These are phyloP conservation scores for Scheffersomyces stipitis DNA, from an alignment of 805 yeast genomes.

Conservation along the genomic window DNA sequence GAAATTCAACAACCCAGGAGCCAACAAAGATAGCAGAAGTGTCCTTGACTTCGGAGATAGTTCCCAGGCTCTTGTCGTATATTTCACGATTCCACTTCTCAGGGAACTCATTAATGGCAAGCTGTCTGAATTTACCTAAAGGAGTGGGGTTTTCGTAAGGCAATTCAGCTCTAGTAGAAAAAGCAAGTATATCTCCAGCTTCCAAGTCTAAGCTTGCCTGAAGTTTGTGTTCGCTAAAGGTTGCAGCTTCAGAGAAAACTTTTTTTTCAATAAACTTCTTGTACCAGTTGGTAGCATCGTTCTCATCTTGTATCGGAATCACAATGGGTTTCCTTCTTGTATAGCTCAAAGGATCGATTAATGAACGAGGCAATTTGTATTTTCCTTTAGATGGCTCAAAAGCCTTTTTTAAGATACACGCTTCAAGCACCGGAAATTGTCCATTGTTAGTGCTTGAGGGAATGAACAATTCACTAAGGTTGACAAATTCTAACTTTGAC, in stretches of 20 bases:
- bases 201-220: slow-evolving; percentile 37
- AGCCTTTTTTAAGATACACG: slow-evolving; percentile 59
- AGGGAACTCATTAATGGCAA: slow-evolving; percentile 60
- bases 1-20: slow-evolving; percentile 90
- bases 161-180: slow-evolving; percentile 66
- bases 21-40: slow-evolving; percentile 51
- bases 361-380: slow-evolving; percentile 33
- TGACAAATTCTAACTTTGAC: slow-evolving; percentile 50
- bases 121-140: slow-evolving; percentile 78
- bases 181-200: slow-evolving; percentile 74
- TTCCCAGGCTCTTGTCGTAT: slow-evolving; percentile 8
- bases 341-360: slow-evolving; percentile 47
- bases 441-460: slow-evolving; percentile 25
- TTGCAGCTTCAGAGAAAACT: slow-evolving; percentile 14
- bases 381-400: slow-evolving; percentile 21
- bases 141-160: slow-evolving; percentile 96
- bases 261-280: slow-evolving; percentile 31
- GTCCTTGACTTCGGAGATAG: slow-evolving; percentile 15
- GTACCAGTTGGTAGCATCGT: slow-evolving; percentile 46
- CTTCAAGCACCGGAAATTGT: slow-evolving; percentile 72
- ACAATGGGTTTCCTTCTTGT: slow-evolving; percentile 58
- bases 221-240: slow-evolving; percentile 17
- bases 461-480: slow-evolving; percentile 44
- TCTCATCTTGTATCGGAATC: slow-evolving; percentile 46
- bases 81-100: slow-evolving; percentile 47